Percentiles rank a stretch among this genome's conserved stretches.
These are phyloP conservation scores for Jimgerdemannia flammicorona DNA, from an alignment of 192 early-diverging fungal species.

Conservation along the genomic window DNA sequence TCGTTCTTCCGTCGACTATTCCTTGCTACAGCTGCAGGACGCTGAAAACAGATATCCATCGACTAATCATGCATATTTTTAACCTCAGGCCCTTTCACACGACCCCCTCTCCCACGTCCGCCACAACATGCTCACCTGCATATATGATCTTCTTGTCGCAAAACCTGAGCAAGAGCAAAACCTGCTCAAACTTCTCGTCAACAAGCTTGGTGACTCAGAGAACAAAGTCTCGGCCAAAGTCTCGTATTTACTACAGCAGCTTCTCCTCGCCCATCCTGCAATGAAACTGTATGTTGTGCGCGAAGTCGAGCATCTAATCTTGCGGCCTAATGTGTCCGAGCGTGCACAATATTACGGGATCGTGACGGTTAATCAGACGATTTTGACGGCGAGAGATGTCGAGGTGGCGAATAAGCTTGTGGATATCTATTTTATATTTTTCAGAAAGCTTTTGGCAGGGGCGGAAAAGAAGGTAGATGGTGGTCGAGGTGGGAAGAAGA, in stretches of 20 bases:
- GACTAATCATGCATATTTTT: too few species aligned
- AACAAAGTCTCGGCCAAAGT: slow-evolving; percentile 84
- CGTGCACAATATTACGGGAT: slow-evolving; percentile 91
- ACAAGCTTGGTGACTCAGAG: slow-evolving; percentile 94
- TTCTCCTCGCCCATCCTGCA: slow-evolving; percentile 71
- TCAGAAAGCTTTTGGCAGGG: slow-evolving; percentile 72
- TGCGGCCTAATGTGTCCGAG: slow-evolving; percentile 67
- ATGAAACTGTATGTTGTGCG: slow-evolving; percentile 88
- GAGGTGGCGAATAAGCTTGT: slow-evolving; percentile 80
- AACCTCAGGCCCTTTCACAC: slow-evolving; percentile 63
- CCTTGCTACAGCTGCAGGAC: too few species aligned
- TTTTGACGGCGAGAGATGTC: slow-evolving; percentile 70
- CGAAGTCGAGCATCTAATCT: slow-evolving; percentile 84
- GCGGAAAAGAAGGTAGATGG: slow-evolving; percentile 17
- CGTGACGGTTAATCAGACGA: slow-evolving; percentile 89
- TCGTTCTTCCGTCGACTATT: too few species aligned
- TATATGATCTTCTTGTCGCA: slow-evolving; percentile 70
- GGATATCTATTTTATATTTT: slow-evolving; percentile 89
- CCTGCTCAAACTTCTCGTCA: slow-evolving; percentile 84
- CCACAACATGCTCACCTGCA: slow-evolving; percentile 72
- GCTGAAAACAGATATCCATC: too few species aligned
- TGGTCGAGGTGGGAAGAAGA: neutral
- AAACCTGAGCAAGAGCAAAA: slow-evolving; percentile 98
- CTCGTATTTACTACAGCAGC: slow-evolving; percentile 69
- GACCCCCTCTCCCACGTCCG: slow-evolving; percentile 85